phyloP scores from a whole-genome alignment of 306 rosid genomes.

The Delonix regia region DNA sequence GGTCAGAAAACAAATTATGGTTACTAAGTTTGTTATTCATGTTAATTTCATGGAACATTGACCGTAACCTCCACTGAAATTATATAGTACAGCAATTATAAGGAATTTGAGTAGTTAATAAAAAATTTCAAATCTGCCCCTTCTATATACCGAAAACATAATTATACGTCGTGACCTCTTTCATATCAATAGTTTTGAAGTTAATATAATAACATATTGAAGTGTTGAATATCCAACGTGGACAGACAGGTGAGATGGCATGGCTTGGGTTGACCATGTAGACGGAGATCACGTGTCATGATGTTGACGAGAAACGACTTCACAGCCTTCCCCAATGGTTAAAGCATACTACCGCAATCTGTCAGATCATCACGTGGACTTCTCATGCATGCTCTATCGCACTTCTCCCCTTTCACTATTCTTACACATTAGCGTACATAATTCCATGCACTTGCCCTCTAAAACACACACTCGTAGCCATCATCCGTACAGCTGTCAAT shows the following conservation, averaged over 20 bases:
- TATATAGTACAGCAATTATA: too few relatives aligned
- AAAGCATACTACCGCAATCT: slow-evolving; percentile 56
- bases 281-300: slow-evolving; percentile 62
- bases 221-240: slow-evolving; percentile 36
- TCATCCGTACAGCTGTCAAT: slow-evolving; percentile 41
- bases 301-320: slow-evolving; percentile 38
- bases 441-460: slow-evolving; percentile 24
- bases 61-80: too few relatives aligned
- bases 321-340: slow-evolving; percentile 44
- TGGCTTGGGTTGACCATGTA: slow-evolving; percentile 35
- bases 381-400: slow-evolving; percentile 50
- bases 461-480: slow-evolving; percentile 10
- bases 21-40: too few relatives aligned
- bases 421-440: not conserved
- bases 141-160: too few relatives aligned
- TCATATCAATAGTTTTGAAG: too few relatives aligned
- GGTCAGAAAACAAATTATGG: too few relatives aligned
- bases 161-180: too few relatives aligned
- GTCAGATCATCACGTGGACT: slow-evolving; percentile 76
- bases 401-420: not conserved
- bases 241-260: slow-evolving; percentile 34
- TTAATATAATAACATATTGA: too few relatives aligned
- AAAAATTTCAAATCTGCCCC: too few relatives aligned
- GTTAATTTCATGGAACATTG: too few relatives aligned
- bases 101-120: too few relatives aligned